These are phyloP conservation scores for Erodium trifolium DNA, from an alignment of 441 rosid genomes.

Conservation along the genomic window DNA sequence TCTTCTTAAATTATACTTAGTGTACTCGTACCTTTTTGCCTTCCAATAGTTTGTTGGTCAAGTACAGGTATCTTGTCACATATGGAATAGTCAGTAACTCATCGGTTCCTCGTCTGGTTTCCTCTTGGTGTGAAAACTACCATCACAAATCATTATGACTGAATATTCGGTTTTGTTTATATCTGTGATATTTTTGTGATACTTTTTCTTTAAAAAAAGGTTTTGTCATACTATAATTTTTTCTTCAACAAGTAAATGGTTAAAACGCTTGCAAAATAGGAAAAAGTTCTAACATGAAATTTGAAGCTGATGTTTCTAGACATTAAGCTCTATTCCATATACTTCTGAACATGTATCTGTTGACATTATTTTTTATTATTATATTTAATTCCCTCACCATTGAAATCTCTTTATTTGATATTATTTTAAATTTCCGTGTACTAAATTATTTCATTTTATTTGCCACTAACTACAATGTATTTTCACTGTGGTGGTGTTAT, in stretches of 20 bases:
- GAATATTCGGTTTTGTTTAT: neutral
- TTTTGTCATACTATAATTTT: neutral
- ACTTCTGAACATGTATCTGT: neutral
- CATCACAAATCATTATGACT: too few species aligned
- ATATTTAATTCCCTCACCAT: neutral
- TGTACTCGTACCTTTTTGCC: neutral
- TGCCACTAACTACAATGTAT: neutral
- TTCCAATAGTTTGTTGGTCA: neutral
- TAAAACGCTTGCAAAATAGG: neutral
- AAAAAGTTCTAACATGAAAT: neutral
- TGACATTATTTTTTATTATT: neutral
- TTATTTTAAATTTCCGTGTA: neutral
- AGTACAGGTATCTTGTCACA: neutral
- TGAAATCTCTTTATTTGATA: neutral
- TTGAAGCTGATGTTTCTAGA: neutral
- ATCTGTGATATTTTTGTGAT: neutral
- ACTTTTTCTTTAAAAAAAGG: neutral
- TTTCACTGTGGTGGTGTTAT: slow-evolving; percentile 20
- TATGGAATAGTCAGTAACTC: neutral
- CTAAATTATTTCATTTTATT: neutral
- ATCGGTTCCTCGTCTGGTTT: neutral
- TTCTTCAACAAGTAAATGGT: neutral
- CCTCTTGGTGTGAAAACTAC: neutral
- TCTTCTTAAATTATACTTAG: neutral
- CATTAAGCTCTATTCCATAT: neutral